Evolutionary conservation across 2,329 filamentous ascomycete species (phyloP).

Genomic region (Diaporthe destruens): DNA sequence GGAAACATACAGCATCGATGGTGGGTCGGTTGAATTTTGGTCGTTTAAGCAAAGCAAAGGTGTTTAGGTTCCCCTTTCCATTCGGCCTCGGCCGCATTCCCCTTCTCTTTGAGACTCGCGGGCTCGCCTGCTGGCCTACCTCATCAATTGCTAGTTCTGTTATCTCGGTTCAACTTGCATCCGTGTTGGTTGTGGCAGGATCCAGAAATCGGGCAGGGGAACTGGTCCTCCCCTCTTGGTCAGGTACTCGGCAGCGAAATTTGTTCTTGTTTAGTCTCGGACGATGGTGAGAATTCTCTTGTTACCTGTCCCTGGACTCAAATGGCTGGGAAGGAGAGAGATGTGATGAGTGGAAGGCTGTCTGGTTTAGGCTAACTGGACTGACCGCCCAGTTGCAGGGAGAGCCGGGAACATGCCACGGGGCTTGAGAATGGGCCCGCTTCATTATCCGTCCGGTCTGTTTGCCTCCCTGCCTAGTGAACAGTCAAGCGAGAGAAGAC

Average conservation of each 20-base stretch:
- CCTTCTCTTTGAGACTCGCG: neutral
- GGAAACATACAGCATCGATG: slow-evolving; percentile 19
- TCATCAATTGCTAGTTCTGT: neutral
- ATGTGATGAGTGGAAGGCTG: neutral
- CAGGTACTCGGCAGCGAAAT: slow-evolving; percentile 2
- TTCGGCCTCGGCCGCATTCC: neutral
- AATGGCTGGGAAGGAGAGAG: neutral
- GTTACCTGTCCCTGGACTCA: neutral
- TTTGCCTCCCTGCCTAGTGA: neutral
- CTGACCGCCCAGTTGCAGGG: neutral
- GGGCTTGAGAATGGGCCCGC: neutral
- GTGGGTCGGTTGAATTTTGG: slow-evolving; percentile 14
- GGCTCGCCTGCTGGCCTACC: neutral
- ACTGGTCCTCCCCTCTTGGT: neutral
- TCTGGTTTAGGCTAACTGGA: neutral
- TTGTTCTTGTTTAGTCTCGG: neutral
- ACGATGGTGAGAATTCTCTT: neutral
- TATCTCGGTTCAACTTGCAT: slow-evolving; percentile 13
- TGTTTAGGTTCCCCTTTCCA: slow-evolving; percentile 21
- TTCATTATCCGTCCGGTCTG: neutral
- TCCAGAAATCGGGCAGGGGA: neutral
- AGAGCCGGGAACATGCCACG: neutral
- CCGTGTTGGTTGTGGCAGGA: slow-evolving; percentile 3
- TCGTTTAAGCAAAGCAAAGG: slow-evolving; percentile 30
- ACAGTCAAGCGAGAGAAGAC: slow-evolving; percentile 11